phyloP scores from a whole-genome alignment of 805 yeast genomes.

The Candida chilensis region DNA sequence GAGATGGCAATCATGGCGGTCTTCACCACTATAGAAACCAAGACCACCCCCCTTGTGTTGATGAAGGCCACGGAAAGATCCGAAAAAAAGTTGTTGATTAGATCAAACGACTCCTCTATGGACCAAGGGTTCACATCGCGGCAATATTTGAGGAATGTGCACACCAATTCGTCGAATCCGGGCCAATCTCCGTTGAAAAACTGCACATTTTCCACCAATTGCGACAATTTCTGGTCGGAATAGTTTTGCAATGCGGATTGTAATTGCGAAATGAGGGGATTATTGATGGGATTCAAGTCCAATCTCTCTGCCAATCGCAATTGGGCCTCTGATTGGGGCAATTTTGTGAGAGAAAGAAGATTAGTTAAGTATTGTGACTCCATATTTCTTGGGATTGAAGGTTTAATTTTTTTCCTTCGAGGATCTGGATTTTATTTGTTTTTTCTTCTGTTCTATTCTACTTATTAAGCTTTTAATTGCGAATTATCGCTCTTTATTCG shows the following conservation, averaged over 20 bases:
- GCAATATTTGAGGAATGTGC: slow-evolving; percentile 36
- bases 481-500: too few species aligned
- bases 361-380: slow-evolving; percentile 12
- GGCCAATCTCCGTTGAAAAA: slow-evolving; percentile 23
- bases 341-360: slow-evolving; percentile 25
- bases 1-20: slow-evolving; percentile 34
- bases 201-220: slow-evolving; percentile 14
- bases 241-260: slow-evolving; percentile 11
- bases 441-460: too few species aligned
- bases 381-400: slow-evolving; percentile 15
- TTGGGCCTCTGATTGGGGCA: slow-evolving; percentile 7
- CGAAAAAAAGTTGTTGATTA: slow-evolving; percentile 36
- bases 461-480: too few species aligned
- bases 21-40: slow-evolving; percentile 23
- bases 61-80: slow-evolving; percentile 39
- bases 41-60: slow-evolving; percentile 27
- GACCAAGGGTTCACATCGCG: slow-evolving; percentile 48
- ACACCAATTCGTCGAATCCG: slow-evolving; percentile 34
- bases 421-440: too few species aligned
- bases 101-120: slow-evolving; percentile 41
- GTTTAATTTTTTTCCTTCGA: too few species aligned
- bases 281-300: slow-evolving; percentile 9
- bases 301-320: slow-evolving; percentile 4
- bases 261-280: slow-evolving; percentile 12
- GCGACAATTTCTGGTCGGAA: slow-evolving; percentile 11